Evolutionary conservation across 2,329 filamentous ascomycete species (phyloP).

Genomic region (Endoconidiophora laricicola): DNA sequence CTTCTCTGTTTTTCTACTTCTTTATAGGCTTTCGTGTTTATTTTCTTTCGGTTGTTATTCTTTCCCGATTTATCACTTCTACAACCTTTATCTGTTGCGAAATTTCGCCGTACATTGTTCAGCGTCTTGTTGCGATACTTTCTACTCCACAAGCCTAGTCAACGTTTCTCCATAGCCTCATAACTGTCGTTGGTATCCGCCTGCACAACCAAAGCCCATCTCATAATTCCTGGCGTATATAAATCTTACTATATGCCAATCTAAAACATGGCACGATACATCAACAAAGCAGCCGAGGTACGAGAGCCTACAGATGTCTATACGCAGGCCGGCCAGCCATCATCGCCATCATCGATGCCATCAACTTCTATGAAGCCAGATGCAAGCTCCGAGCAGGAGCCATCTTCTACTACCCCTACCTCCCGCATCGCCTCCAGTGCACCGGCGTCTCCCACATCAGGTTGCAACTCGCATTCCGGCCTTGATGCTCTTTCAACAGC

Average conservation of each 20-base stretch:
- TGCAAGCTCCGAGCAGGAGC: not conserved
- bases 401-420: conserved; percentile 4
- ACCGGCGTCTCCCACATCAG: not conserved
- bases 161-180: not conserved
- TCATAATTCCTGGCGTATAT: not conserved
- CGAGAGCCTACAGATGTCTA: not conserved
- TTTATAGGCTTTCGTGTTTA: not conserved
- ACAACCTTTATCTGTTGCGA: not conserved
- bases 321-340: not conserved
- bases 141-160: not conserved
- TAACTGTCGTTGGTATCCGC: not conserved
- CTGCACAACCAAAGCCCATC: not conserved
- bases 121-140: not conserved
- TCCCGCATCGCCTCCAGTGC: not conserved
- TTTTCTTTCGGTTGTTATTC: not conserved
- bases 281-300: too few species aligned
- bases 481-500: conserved; percentile 6
- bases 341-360: not conserved
- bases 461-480: not conserved
- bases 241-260: not conserved
- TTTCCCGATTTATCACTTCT: not conserved
- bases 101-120: not conserved
- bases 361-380: not conserved
- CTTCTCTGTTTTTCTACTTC: not conserved
- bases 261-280: too few species aligned